phyloP scores from a whole-genome alignment of 768 basidiomycete genomes.

The Suillus clintonianus region DNA sequence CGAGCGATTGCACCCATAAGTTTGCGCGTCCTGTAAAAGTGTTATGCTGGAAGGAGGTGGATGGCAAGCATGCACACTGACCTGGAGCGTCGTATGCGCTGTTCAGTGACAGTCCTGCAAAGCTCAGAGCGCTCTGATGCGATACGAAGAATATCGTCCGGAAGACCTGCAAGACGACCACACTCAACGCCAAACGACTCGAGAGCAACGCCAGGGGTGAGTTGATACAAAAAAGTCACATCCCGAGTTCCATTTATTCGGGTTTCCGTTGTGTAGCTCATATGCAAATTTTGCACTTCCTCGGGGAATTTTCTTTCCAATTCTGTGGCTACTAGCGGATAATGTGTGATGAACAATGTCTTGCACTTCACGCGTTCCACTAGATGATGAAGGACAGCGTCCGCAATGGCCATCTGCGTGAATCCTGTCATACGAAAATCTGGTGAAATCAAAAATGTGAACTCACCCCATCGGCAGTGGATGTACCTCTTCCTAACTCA shows the following conservation, averaged over 20 bases:
- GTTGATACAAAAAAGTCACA: conserved; percentile 84
- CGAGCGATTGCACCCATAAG: background rate
- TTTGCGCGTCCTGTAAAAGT: background rate
- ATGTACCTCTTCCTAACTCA: conserved; percentile 87
- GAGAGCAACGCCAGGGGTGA: conserved; percentile 71
- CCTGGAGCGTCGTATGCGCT: conserved; percentile 53
- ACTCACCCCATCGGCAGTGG: conserved; percentile 84
- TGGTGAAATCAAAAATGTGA: background rate
- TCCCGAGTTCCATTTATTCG: conserved; percentile 73
- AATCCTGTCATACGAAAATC: conserved; percentile 9
- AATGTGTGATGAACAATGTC: conserved; percentile 94
- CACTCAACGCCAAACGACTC: conserved; percentile 94
- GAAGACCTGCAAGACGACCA: conserved; percentile 82
- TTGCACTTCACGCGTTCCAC: conserved; percentile 59
- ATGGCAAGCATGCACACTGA: conserved; percentile 25
- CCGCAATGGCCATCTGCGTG: conserved; percentile 80
- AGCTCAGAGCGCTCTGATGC: conserved; percentile 58
- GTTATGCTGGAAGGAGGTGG: background rate
- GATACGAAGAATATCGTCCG: conserved; percentile 61
- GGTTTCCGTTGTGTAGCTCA: conserved; percentile 75
- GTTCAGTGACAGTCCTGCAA: conserved; percentile 56
- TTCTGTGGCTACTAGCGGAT: conserved; percentile 78
- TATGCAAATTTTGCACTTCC: conserved; percentile 78
- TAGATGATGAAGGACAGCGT: conserved; percentile 76
- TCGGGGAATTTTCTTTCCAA: conserved; percentile 59